Conservation (phyloP, 2,329 filamentous ascomycete species). For the Nigrospora osmanthi region DNA sequence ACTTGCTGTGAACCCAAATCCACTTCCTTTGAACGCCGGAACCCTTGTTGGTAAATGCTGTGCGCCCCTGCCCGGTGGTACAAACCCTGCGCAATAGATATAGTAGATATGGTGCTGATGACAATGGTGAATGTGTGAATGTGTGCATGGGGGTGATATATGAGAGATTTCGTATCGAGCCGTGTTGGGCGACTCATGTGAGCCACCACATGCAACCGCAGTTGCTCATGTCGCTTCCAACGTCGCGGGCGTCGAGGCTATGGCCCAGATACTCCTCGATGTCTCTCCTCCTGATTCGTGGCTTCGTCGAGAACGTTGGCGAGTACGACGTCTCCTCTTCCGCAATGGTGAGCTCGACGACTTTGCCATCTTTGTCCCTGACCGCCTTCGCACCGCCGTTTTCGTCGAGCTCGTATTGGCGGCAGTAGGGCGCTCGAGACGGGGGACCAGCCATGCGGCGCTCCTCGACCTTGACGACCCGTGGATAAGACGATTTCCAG, state of each 20-base stretch:
- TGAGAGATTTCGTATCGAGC: too few relatives aligned
- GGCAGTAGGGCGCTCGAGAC: conserved; percentile 32
- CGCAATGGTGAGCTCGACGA: conserved; percentile 33
- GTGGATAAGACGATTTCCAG: conserved; percentile 29
- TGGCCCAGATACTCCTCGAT: conserved; percentile 8
- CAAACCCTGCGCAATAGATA: too few relatives aligned
- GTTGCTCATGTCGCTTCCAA: conserved; percentile 32
- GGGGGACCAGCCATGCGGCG: conserved; percentile 30
- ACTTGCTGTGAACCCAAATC: too few relatives aligned
- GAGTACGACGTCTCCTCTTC: conserved; percentile 24
- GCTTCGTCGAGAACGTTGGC: background rate
- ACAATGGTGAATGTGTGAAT: too few relatives aligned
- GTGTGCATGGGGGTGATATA: too few relatives aligned
- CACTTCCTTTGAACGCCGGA: too few relatives aligned
- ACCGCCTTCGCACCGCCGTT: conserved; percentile 27
- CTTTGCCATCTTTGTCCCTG: conserved; percentile 26
- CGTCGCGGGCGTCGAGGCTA: conserved; percentile 9
- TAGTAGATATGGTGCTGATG: too few relatives aligned
- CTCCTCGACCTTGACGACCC: conserved; percentile 47
- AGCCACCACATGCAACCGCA: conserved; percentile 49
- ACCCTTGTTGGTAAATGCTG: too few relatives aligned
- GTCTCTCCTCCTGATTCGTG: conserved; percentile 3
- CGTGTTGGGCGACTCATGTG: conserved; percentile 21
- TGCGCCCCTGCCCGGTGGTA: too few relatives aligned
- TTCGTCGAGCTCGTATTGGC: conserved; percentile 36